Evolutionary conservation across 176 grass and related monocot genomes (phyloP), one percentile per base, ranked within the genome.

Genomic region (Chrysopogon serrulatus): DNA sequence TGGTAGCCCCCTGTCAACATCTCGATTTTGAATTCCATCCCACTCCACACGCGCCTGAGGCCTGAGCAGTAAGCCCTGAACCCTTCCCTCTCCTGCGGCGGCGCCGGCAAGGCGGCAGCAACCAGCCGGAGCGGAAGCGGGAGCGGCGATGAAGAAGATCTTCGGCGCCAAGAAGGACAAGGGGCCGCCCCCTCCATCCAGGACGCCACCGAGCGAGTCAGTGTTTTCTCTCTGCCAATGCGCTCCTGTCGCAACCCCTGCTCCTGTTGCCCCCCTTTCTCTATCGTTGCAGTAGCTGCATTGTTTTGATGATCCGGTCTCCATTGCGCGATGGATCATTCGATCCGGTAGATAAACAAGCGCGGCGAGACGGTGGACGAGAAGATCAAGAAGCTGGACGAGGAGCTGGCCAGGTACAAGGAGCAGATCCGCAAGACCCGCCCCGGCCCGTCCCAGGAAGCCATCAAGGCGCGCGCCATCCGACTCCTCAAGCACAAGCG

Each of bases 351-450:
- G 92, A 89, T 98, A 87, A 93, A 88, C 75, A 98, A 95, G 93
- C 87, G 92, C 74, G 95, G 92, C 19, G 95, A 94, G 41, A 91
- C 76, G 68, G 95, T 97, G 33, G 95, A 97, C 86, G 95, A 97
- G 14, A 97, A 89, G 87, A 92, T 97, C 84, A 97, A 92, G 88
- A 97, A 85, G 83, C 95, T 97, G 62, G 92, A 94, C 78, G 88
- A 89, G 86, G 95, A 97, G 77, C 86, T 97, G 74, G 74, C 78
- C n/a, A 79, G 68, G 79, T 97, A 92, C 86, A 92, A 94, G 86
- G 86, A 97, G 40, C 92, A 97, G 88, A 94, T 94, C 79, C 88
- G 88, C 78, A 94, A 83, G 82, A 87, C 92, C 59, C 86, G 92
- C 59, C 95, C 92, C n/a, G 92, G 90, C 43, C 95, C 95, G 24